phyloP scores from a whole-genome alignment of 2,329 filamentous ascomycete species.

The Capronia coronata region DNA sequence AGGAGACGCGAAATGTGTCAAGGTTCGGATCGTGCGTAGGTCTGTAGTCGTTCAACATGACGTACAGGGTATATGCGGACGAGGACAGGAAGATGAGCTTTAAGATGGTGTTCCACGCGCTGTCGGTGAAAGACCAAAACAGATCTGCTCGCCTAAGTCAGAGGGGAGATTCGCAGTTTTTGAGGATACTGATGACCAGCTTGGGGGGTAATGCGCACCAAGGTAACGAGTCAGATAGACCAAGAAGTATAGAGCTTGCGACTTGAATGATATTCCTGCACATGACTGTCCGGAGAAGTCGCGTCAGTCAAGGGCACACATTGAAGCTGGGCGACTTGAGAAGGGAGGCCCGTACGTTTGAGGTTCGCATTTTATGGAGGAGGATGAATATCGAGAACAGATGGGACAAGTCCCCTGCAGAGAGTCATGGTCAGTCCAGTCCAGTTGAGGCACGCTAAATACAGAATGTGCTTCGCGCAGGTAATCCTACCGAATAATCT shows the following conservation, averaged over 20 bases:
- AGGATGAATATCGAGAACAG: conserved; percentile 88
- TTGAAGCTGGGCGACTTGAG: neutral
- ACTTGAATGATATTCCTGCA: conserved; percentile 97
- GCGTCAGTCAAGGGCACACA: no score
- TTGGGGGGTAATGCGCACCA: conserved; percentile 58
- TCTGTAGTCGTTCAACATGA: conserved; percentile 97
- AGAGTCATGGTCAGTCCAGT: conserved; percentile 20
- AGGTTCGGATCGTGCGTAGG: conserved; percentile 94
- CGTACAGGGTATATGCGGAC: conserved; percentile 90
- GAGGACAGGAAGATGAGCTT: conserved; percentile 91
- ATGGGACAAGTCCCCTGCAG: conserved; percentile 85
- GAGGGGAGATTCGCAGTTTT: no score
- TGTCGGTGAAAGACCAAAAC: conserved; percentile 73
- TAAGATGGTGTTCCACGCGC: conserved; percentile 87
- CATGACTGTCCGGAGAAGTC: conserved; percentile 61
- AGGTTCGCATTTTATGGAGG: conserved; percentile 90
- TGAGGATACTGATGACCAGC: conserved; percentile 63
- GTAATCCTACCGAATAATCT: conserved; percentile 59
- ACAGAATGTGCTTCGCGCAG: no score
- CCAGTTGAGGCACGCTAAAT: no score
- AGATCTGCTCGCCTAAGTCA: conserved; percentile 54
- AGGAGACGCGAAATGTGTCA: conserved; percentile 96
- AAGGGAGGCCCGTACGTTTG: conserved; percentile 59
- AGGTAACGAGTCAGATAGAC: conserved; percentile 94
- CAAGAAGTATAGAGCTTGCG: conserved; percentile 86